Conservation (phyloP, 78 protist species). For the Mantamonas sphyraenae region DNA sequence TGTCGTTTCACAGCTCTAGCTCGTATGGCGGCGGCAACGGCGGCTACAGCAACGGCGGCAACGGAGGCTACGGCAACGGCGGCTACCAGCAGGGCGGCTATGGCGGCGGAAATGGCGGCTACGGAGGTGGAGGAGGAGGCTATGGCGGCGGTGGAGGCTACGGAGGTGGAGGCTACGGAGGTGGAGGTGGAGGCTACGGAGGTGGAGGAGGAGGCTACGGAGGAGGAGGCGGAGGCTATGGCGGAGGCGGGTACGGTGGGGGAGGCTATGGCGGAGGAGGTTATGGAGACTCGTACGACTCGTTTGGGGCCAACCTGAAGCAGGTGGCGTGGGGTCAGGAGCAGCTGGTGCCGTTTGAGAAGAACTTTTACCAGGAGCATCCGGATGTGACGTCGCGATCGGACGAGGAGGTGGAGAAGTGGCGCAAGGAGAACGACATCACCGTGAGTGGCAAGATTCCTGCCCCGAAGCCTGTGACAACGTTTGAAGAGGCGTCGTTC, state of each 20-base stretch:
- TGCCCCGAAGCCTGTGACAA: slow-evolving; percentile 41
- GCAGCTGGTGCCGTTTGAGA: slow-evolving; percentile 11
- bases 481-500: slow-evolving; percentile 48
- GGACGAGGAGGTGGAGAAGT: background rate
- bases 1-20: background rate
- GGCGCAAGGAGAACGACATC: background rate
- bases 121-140: slow-evolving; percentile 2
- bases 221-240: no score
- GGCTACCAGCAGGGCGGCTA: background rate
- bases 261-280: background rate
- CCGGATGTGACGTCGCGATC: background rate
- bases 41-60: slow-evolving; percentile 10
- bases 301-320: slow-evolving; percentile 4
- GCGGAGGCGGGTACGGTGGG: no score
- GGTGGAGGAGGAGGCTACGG: no score
- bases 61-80: slow-evolving; percentile 8
- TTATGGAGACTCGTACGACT: background rate
- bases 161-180: no score
- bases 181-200: no score
- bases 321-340: background rate
- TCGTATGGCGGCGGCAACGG: background rate
- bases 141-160: background rate
- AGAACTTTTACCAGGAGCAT: slow-evolving; percentile 49
- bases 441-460: background rate
- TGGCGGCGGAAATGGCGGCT: background rate